Conservation (phyloP, 768 basidiomycete species). For the Mycena amicta region DNA sequence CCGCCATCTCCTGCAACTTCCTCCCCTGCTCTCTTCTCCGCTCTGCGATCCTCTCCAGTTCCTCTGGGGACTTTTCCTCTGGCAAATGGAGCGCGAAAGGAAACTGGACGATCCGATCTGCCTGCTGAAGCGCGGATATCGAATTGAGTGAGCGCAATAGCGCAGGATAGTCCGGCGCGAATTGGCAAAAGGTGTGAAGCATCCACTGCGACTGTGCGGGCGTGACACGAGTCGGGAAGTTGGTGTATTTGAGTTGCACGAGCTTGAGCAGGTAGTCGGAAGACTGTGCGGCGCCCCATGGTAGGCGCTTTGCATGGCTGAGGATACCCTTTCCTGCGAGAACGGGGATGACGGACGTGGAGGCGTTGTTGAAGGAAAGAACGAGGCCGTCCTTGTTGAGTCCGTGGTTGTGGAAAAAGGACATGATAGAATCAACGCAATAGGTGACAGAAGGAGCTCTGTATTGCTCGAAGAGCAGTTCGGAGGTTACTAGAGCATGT, state of each 20-base stretch:
- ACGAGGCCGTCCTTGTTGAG: slow-evolving; percentile 74
- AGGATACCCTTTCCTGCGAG: slow-evolving; percentile 80
- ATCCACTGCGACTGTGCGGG: slow-evolving; percentile 88
- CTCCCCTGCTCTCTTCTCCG: slow-evolving; percentile 83
- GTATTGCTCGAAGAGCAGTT: slow-evolving; percentile 95
- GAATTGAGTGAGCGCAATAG: slow-evolving; percentile 70
- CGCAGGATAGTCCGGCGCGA: slow-evolving; percentile 73
- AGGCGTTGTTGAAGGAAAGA: slow-evolving; percentile 89
- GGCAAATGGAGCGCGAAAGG: slow-evolving; percentile 67
- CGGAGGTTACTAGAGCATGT: slow-evolving; percentile 75
- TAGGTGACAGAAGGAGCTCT: slow-evolving; percentile 83
- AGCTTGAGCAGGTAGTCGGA: slow-evolving; percentile 92
- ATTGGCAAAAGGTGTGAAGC: slow-evolving; percentile 83
- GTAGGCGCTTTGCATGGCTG: slow-evolving; percentile 87
- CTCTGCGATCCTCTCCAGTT: slow-evolving; percentile 76
- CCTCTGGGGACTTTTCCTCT: slow-evolving; percentile 92
- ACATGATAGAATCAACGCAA: slow-evolving; percentile 89
- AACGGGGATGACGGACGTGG: slow-evolving; percentile 89
- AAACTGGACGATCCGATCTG: slow-evolving; percentile 83
- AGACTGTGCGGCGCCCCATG: slow-evolving; percentile 90
- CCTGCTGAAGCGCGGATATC: slow-evolving; percentile 62
- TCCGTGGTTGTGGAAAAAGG: slow-evolving; percentile 81
- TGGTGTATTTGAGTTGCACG: slow-evolving; percentile 93
- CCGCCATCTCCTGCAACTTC: slow-evolving; percentile 89
- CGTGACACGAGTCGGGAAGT: slow-evolving; percentile 85